Evolutionary conservation across 2,329 filamentous ascomycete genomes (phyloP), one percentile per base, ranked within the genome.

Genomic region (Canariomyces notabilis): DNA sequence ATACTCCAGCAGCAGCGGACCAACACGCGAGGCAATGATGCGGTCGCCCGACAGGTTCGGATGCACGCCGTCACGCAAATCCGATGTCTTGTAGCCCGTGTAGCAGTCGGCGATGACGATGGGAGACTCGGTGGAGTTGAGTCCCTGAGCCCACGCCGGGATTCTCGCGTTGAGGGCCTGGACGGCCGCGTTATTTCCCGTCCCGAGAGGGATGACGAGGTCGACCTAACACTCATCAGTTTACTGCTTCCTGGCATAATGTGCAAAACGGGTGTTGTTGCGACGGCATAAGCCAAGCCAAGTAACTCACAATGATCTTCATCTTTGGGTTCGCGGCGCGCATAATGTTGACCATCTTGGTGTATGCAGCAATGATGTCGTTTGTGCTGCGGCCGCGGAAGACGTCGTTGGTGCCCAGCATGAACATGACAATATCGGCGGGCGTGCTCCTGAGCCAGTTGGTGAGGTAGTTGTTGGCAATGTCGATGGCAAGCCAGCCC

Each of bases 401-500:
- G 5, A 72, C 63, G 52, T 73, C 70, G 52, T 73, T 72, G 2
- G 70, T 73, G 29, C 70, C 70, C 5, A 73, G 61, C 66, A 70
- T 70, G 57, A 71, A 70, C 59, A 66, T 67, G 11, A 73, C 66
- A 12, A 73, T 60, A 46, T 72, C 70, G 9, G 69, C 64, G 8
- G 59, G 62, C 1, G 64, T 62, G 41, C 34, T 59, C 12, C 59
- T 55, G 18, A 71, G 57, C 69, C 69, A 72, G 22, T 58, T 59
- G 4, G 57, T 57, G 4, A 71, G 58, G 50, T 72, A 63, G 43
- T 61, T 65, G 51, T 64, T 65, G 16, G 69, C 69, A 42, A 73
- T 71, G 54, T 72, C 63, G 49, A 68, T 64, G 33, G 67, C 68
- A 12, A 67, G 61, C 56, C 62, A 71, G 5, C 70, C 69, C 9